These are phyloP conservation scores for Saccharomycopsis sp. DNA, from an alignment of 805 yeast species.

Conservation along the genomic window DNA sequence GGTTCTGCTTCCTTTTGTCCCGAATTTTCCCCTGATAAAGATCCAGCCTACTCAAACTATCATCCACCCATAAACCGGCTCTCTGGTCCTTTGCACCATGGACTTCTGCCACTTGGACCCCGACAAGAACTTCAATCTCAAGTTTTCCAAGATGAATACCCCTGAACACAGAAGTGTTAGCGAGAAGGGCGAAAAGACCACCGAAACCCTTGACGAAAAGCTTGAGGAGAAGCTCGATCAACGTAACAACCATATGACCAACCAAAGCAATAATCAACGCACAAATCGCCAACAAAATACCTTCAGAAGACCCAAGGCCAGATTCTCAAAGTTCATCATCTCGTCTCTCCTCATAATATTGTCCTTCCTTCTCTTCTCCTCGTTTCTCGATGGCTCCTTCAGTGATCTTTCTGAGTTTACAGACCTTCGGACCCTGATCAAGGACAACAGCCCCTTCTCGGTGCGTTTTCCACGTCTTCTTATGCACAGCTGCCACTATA, in stretches of 20 bases:
- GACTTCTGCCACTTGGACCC: slow-evolving; percentile 17
- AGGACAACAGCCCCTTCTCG: not conserved
- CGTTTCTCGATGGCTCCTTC: not conserved
- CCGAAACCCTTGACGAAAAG: not conserved
- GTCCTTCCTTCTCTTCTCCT: not conserved
- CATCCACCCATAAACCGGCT: too few species aligned
- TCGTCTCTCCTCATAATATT: not conserved
- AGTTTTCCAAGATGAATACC: slow-evolving; percentile 9
- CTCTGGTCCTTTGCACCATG: not conserved
- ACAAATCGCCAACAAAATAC: too few species aligned
- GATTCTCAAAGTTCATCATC: not conserved
- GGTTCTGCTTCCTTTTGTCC: not conserved
- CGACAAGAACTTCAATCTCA: slow-evolving; percentile 19
- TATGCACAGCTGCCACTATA: slow-evolving; percentile 1
- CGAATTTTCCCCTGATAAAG: not conserved
- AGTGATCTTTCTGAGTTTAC: not conserved
- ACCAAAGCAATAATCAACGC: not conserved
- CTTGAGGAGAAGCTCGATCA: not conserved
- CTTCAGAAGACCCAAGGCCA: too few species aligned
- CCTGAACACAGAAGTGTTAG: not conserved
- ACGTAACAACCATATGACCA: not conserved
- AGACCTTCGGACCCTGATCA: not conserved
- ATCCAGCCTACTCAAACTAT: too few species aligned
- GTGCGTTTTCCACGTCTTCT: not conserved
- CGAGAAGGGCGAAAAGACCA: not conserved